phyloP scores from a whole-genome alignment of 2,329 filamentous ascomycete genomes.

The Zopfia rhizophila region DNA sequence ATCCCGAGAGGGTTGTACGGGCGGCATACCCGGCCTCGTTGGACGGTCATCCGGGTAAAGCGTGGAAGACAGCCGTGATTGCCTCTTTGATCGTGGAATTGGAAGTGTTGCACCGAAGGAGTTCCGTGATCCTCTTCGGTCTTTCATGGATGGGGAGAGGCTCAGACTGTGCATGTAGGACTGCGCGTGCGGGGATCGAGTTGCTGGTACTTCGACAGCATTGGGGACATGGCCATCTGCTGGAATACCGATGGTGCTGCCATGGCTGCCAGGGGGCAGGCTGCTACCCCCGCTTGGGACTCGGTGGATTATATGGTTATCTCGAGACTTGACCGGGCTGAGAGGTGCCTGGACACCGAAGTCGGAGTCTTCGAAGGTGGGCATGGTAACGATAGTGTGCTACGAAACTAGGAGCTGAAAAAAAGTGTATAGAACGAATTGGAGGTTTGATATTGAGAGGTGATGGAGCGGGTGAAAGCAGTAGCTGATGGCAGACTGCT shows the following conservation, averaged over 20 bases:
- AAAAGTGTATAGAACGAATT: too few relatives aligned
- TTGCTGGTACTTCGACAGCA: conserved; percentile 75
- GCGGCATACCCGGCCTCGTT: conserved; percentile 66
- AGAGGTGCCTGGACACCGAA: conserved; percentile 55
- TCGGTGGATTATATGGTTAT: conserved; percentile 29
- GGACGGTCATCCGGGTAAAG: conserved; percentile 59
- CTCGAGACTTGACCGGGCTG: conserved; percentile 34
- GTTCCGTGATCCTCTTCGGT: conserved; percentile 76
- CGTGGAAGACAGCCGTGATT: conserved; percentile 73
- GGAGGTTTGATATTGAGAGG: too few relatives aligned
- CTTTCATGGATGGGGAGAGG: conserved; percentile 72
- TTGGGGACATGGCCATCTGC: conserved; percentile 51
- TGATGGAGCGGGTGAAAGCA: too few relatives aligned
- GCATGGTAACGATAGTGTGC: conserved; percentile 60
- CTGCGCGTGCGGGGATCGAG: conserved; percentile 72
- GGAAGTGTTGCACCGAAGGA: conserved; percentile 78
- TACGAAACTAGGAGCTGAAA: too few relatives aligned
- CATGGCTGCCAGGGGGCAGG: conserved; percentile 43
- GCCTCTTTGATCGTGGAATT: conserved; percentile 76
- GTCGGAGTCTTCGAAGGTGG: conserved; percentile 68
- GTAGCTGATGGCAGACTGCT: too few relatives aligned
- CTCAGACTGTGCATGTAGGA: conserved; percentile 80
- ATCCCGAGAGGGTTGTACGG: conserved; percentile 70
- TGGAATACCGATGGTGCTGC: conserved; percentile 54
- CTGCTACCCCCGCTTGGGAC: conserved; percentile 25